These are phyloP conservation scores for Pythium pectinolyticum DNA, from an alignment of 352 stramenopile species.

Conservation along the genomic window DNA sequence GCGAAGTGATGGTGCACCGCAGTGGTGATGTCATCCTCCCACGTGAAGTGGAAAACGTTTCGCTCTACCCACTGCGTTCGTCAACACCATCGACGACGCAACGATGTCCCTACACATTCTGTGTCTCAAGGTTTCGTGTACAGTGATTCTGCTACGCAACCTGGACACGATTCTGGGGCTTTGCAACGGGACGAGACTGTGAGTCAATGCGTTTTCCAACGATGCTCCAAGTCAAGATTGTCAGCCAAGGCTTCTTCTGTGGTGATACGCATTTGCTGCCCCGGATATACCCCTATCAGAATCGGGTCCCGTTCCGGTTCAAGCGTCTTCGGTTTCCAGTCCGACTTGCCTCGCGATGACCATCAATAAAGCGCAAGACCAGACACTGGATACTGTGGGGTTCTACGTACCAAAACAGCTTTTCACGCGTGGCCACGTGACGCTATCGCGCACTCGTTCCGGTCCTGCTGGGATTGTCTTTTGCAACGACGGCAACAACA, in stretches of 20 bases:
- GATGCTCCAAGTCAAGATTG: conserved; percentile 14
- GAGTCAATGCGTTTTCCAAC: conserved; percentile 13
- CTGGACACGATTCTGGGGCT: conserved; percentile 17
- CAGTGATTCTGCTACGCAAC: conserved; percentile 24
- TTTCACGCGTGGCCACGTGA: conserved; percentile 27
- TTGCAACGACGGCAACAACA: background rate
- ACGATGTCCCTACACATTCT: conserved; percentile 25
- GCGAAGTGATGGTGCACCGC: conserved; percentile 10
- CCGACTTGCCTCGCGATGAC: conserved; percentile 29
- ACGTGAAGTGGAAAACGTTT: conserved; percentile 7
- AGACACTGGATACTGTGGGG: conserved; percentile 22
- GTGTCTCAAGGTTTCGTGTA: conserved; percentile 21
- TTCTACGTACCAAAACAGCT: conserved; percentile 15
- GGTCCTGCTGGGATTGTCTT: background rate
- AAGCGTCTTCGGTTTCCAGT: conserved; percentile 29
- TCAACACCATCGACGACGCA: conserved; percentile 21
- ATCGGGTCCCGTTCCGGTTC: conserved; percentile 18
- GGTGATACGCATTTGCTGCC: conserved; percentile 15
- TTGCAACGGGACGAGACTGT: conserved; percentile 25
- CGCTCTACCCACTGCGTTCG: conserved; percentile 18
- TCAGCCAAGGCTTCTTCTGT: conserved; percentile 18
- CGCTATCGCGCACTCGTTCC: conserved; percentile 12
- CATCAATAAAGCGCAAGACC: conserved; percentile 31
- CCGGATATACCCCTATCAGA: conserved; percentile 23
- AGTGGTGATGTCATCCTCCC: conserved; percentile 5